These are phyloP conservation scores for Buddleja alternifolia DNA, from an alignment of 257 asterid species.

Conservation along the genomic window DNA sequence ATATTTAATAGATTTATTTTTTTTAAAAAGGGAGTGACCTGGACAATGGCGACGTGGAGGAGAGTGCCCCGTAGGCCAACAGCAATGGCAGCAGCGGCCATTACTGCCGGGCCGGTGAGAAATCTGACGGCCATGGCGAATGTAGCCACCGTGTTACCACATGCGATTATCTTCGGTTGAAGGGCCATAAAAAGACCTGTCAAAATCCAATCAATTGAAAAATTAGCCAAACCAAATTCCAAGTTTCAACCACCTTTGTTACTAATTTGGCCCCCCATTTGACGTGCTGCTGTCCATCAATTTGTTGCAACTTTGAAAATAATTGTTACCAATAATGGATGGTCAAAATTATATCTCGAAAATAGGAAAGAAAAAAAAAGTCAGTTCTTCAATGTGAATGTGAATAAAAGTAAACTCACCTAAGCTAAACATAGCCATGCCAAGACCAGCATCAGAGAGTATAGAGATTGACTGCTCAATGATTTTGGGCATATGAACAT, in stretches of 20 bases:
- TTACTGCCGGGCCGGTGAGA: slow-evolving; percentile 96
- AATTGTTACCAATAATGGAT: slow-evolving; percentile 30
- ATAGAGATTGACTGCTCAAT: slow-evolving; percentile 69
- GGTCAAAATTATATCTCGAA: slow-evolving; percentile 28
- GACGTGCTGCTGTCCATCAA: slow-evolving; percentile 28
- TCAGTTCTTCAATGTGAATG: neutral
- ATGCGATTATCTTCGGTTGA: slow-evolving; percentile 94
- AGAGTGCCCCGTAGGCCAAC: slow-evolving; percentile 96
- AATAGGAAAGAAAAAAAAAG: no score
- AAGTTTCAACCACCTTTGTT: slow-evolving; percentile 36
- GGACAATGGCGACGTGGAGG: slow-evolving; percentile 89
- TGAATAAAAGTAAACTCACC: slow-evolving; percentile 42
- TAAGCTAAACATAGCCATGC: slow-evolving; percentile 98
- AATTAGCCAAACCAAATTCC: slow-evolving; percentile 23
- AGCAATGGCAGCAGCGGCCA: slow-evolving; percentile 95
- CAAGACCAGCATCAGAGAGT: slow-evolving; percentile 95
- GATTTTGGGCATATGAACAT: slow-evolving; percentile 80
- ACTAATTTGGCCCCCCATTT: no score
- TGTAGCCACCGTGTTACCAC: slow-evolving; percentile 90
- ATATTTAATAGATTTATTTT: neutral
- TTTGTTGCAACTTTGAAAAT: slow-evolving; percentile 21
- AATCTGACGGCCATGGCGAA: slow-evolving; percentile 98
- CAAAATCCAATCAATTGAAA: slow-evolving; percentile 29
- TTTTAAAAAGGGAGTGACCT: slow-evolving; percentile 43
- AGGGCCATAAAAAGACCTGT: slow-evolving; percentile 98